These are phyloP conservation scores for Colletotrichum sp. DNA, from an alignment of 2,329 filamentous ascomycete species.

Conservation along the genomic window DNA sequence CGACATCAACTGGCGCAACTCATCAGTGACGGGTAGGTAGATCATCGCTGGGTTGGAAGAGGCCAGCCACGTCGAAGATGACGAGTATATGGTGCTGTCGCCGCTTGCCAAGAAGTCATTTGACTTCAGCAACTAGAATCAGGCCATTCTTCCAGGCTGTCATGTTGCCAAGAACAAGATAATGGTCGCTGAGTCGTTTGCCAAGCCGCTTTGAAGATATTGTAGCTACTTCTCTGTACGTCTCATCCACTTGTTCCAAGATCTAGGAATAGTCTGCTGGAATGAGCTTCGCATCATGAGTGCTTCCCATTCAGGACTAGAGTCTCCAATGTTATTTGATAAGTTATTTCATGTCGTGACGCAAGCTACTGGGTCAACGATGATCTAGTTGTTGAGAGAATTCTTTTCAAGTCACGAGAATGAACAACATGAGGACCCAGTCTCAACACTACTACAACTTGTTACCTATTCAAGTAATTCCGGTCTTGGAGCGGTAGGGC, in stretches of 20 bases:
- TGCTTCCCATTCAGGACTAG: not conserved
- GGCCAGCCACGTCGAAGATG: not conserved
- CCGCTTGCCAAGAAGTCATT: not conserved
- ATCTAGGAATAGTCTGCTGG: not conserved
- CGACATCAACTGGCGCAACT: not conserved
- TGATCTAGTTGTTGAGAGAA: not conserved
- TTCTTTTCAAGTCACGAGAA: not conserved
- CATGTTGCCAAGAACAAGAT: not conserved
- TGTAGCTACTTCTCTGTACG: not conserved
- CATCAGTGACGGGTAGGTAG: not conserved
- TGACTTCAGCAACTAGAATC: not conserved
- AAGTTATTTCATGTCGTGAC: not conserved
- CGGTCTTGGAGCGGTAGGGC: not conserved
- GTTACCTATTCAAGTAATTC: not conserved
- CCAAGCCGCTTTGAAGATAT: not conserved
- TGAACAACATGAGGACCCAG: not conserved
- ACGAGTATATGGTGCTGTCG: not conserved
- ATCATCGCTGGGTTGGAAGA: not conserved
- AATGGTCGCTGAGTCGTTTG: not conserved
- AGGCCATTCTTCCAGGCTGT: not conserved
- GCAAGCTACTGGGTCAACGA: not conserved
- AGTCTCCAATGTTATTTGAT: not conserved
- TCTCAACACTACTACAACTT: not conserved
- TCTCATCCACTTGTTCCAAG: not conserved
- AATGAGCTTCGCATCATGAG: not conserved